Conservation (phyloP, 306 rosid species). For the Urtica urens region DNA sequence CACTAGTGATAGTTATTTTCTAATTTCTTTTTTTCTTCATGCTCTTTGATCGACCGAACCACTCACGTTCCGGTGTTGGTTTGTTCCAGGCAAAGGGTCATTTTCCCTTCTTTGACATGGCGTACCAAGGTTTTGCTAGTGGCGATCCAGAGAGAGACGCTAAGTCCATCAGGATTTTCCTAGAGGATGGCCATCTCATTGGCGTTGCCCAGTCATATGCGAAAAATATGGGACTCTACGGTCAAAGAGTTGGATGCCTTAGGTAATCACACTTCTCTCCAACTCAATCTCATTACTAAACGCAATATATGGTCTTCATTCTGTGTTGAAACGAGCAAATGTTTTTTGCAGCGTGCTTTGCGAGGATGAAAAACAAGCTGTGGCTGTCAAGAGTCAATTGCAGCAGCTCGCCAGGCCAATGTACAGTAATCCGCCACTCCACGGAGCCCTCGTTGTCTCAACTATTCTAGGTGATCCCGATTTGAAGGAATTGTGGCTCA, state of each 20-base stretch:
- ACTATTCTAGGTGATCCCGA: conserved; percentile 74
- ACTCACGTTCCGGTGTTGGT: conserved; percentile 4
- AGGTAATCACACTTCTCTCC: too few species aligned
- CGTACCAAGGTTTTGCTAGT: conserved; percentile 99
- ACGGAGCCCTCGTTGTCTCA: conserved; percentile 76
- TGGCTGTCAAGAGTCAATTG: conserved; percentile 87
- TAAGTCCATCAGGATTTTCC: conserved; percentile 74
- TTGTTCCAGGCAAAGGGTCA: conserved; percentile 72
- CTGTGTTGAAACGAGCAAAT: too few species aligned
- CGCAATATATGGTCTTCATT: background rate
- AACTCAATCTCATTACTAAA: too few species aligned
- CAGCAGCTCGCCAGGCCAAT: conserved; percentile 90
- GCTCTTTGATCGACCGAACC: conserved; percentile 1
- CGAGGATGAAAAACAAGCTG: conserved; percentile 83
- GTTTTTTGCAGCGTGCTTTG: conserved; percentile 57
- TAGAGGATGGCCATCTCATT: conserved; percentile 76
- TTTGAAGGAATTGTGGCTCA: conserved; percentile 69
- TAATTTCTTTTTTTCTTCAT: background rate
- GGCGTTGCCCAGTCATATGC: conserved; percentile 95
- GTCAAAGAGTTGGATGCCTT: conserved; percentile 93
- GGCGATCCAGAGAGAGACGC: conserved; percentile 85
- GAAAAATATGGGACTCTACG: conserved; percentile 95
- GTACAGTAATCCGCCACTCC: conserved; percentile 96
- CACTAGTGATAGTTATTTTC: background rate
- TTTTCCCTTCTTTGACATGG: conserved; percentile 95